Evolutionary conservation across 2,329 filamentous ascomycete genomes (phyloP), one percentile per base, ranked within the genome.

Genomic region (Cladosporium velox): DNA sequence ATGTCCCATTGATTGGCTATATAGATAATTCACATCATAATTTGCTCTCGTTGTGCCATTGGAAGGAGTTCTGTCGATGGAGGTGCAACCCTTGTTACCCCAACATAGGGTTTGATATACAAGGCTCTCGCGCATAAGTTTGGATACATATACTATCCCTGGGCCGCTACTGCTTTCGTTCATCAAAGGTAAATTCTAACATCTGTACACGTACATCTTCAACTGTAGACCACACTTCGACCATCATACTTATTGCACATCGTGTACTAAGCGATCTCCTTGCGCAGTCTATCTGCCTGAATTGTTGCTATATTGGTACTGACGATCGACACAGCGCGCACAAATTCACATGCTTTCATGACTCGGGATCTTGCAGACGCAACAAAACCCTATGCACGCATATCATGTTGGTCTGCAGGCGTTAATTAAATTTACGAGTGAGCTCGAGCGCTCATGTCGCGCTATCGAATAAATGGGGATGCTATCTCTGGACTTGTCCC

Each of bases 401-500:
- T 47, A 47, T 47, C 41, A 47, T 47, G 41, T 47, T 47, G 41
- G 41, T 47, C 41, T 47, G 41, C 41, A 47, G 41, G 41, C 41
- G n/a, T 47, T 47, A 47, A 47, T 47, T 21, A 47, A 47, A 8
- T 47, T 47, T 47, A 47, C 41, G 41, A 47, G 41, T n/a, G n/a
- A 21, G 41, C 41, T 47, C n/a, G 41, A 47, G n/a, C 41, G 41
- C n/a, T n/a, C 52, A 34, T 6, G 52, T 21, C 32, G 52, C 52
- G 52, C 52, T 55, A 55, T 55, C 18, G 52, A n/a, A 32, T 34
- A 18, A 4, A 21, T 34, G 18, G 49, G 24, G 32, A 32, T 55
- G 26, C 52, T 55, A 55, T 55, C 52, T 55, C 28, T 55, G 52
- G 52, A 55, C 26, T 30, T 55, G 15, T 34, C 28, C 52, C 52